These are phyloP conservation scores for Pyrenophora graminea DNA, from an alignment of 2,329 filamentous ascomycete species.

Conservation along the genomic window DNA sequence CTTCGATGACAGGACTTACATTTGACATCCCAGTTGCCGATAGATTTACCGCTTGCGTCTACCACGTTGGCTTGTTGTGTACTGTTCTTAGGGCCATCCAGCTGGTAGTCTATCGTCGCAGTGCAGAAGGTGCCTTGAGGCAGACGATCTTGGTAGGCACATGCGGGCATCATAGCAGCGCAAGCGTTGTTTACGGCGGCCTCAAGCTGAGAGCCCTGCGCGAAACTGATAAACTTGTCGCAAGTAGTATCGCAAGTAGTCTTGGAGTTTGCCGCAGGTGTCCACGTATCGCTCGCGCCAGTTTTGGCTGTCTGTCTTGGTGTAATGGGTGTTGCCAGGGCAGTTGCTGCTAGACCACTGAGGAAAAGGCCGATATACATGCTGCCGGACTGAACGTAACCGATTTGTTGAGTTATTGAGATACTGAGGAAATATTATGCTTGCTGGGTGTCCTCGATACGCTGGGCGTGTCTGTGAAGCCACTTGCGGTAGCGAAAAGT, in stretches of 20 bases:
- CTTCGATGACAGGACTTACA: slow-evolving; percentile 18
- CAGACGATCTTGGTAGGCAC: slow-evolving; percentile 28
- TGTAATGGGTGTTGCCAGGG: slow-evolving; percentile 21
- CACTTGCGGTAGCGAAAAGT: not conserved
- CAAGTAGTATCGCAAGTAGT: slow-evolving; percentile 24
- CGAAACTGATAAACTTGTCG: slow-evolving; percentile 27
- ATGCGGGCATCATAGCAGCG: slow-evolving; percentile 33
- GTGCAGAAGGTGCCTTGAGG: slow-evolving; percentile 21
- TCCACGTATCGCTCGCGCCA: slow-evolving; percentile 16
- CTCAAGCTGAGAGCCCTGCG: slow-evolving; percentile 24
- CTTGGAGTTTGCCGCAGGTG: slow-evolving; percentile 18
- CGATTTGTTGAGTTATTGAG: not conserved
- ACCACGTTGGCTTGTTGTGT: slow-evolving; percentile 26
- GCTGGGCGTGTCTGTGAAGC: too few relatives aligned
- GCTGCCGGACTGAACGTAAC: not conserved
- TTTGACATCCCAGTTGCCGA: slow-evolving; percentile 24
- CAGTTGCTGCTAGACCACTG: slow-evolving; percentile 14
- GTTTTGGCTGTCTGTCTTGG: slow-evolving; percentile 2
- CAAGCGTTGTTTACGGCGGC: slow-evolving; percentile 32
- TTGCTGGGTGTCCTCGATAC: not conserved
- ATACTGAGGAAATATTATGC: not conserved
- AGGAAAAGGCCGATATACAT: slow-evolving; percentile 26
- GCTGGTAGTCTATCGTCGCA: slow-evolving; percentile 21
- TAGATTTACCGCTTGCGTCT: slow-evolving; percentile 16
- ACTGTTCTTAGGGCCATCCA: slow-evolving; percentile 22